phyloP scores from a whole-genome alignment of 352 stramenopile species.

The Phytophthora capsici region DNA sequence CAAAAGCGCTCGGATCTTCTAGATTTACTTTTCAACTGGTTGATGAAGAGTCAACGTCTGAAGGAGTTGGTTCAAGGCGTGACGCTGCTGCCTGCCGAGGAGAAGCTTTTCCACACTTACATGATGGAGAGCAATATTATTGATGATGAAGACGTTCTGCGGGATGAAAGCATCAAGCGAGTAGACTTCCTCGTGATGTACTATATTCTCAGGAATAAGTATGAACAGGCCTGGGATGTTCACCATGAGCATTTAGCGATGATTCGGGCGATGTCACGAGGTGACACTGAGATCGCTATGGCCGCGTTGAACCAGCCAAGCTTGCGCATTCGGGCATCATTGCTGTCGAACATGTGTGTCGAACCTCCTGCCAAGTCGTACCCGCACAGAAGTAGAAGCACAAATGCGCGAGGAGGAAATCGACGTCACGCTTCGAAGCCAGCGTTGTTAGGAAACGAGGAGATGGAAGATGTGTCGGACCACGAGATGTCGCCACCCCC shows the following conservation, averaged over 20 bases:
- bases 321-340: slow-evolving; percentile 63
- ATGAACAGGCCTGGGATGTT: slow-evolving; percentile 73
- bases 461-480: slow-evolving; percentile 50
- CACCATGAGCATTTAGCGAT: slow-evolving; percentile 79
- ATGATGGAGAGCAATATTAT: slow-evolving; percentile 74
- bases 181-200: slow-evolving; percentile 87
- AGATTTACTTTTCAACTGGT: slow-evolving; percentile 70
- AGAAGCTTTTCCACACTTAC: slow-evolving; percentile 68
- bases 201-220: slow-evolving; percentile 80
- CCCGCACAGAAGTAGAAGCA: slow-evolving; percentile 37
- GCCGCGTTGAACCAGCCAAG: slow-evolving; percentile 64
- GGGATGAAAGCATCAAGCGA: slow-evolving; percentile 74
- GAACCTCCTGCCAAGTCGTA: slow-evolving; percentile 54
- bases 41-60: slow-evolving; percentile 71
- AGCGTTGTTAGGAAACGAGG: slow-evolving; percentile 42
- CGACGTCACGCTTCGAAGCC: slow-evolving; percentile 18
- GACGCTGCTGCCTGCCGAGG: slow-evolving; percentile 60
- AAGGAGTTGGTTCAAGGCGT: slow-evolving; percentile 76
- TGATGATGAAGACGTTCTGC: slow-evolving; percentile 58
- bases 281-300: slow-evolving; percentile 69
- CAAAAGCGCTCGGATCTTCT: slow-evolving; percentile 69
- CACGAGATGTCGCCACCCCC: slow-evolving; percentile 8
- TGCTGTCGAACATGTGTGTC: slow-evolving; percentile 74
- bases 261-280: slow-evolving; percentile 66
- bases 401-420: slow-evolving; percentile 40